phyloP scores from a whole-genome alignment of 257 asterid genomes.

The Gardenia jasminoides region DNA sequence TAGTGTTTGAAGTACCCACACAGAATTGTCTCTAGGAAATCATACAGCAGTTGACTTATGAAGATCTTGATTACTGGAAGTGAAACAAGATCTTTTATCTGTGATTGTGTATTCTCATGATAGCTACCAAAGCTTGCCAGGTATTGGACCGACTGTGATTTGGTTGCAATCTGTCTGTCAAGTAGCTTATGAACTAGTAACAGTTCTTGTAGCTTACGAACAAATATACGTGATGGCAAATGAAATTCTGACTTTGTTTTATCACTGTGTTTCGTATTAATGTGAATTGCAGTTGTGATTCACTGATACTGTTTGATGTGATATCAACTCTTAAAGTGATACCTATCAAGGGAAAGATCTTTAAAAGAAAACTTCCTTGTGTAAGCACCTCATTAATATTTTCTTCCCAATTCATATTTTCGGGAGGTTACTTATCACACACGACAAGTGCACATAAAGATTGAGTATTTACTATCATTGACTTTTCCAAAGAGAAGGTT shows the following conservation, averaged over 20 bases:
- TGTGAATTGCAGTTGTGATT: background rate
- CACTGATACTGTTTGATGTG: background rate
- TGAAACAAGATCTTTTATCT: too few species aligned
- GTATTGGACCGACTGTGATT: background rate
- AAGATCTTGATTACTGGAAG: background rate
- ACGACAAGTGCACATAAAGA: conserved; percentile 4
- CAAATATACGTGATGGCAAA: background rate
- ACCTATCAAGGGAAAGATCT: background rate
- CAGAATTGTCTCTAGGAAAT: background rate
- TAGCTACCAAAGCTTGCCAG: background rate
- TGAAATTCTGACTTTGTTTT: background rate
- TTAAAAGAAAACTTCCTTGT: background rate
- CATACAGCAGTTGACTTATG: background rate
- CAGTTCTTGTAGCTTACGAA: background rate
- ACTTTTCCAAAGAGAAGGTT: conserved; percentile 1
- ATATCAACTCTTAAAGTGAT: background rate
- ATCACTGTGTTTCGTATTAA: background rate
- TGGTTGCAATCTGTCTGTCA: background rate
- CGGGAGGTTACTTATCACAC: background rate
- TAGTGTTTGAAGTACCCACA: background rate
- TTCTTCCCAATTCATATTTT: background rate
- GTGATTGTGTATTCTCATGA: background rate
- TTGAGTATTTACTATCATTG: background rate
- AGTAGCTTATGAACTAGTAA: background rate
- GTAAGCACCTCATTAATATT: background rate